These are phyloP conservation scores for Paecilomyces variotii DNA, from an alignment of 2,329 filamentous ascomycete species.

Conservation along the genomic window DNA sequence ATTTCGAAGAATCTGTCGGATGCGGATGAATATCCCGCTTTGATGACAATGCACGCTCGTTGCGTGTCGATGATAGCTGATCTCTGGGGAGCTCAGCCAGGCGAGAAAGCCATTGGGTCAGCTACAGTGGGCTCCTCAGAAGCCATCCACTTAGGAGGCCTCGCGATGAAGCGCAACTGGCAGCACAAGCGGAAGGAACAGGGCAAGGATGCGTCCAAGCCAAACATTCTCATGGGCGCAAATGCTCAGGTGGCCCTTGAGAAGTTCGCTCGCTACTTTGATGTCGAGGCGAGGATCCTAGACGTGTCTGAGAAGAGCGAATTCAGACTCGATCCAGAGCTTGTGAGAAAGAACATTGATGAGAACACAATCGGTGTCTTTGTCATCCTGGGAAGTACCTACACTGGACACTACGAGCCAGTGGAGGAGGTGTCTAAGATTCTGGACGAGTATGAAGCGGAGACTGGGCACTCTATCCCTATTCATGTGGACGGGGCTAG, in stretches of 20 bases:
- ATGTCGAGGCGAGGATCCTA: slow-evolving; percentile 59
- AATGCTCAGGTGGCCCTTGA: slow-evolving; percentile 67
- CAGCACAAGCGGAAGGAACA: slow-evolving; percentile 53
- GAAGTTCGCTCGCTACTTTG: slow-evolving; percentile 67
- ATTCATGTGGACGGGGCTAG: slow-evolving; percentile 45
- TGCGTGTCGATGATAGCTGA: slow-evolving; percentile 62
- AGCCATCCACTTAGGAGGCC: slow-evolving; percentile 60
- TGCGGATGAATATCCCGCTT: slow-evolving; percentile 56
- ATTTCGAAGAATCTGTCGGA: slow-evolving; percentile 66
- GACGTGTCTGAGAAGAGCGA: slow-evolving; percentile 55
- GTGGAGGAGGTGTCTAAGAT: slow-evolving; percentile 60
- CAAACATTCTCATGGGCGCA: slow-evolving; percentile 67
- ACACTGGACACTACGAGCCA: slow-evolving; percentile 66
- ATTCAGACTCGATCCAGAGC: slow-evolving; percentile 54
- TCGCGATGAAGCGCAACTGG: slow-evolving; percentile 70
- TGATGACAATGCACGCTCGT: slow-evolving; percentile 55
- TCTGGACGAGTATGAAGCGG: slow-evolving; percentile 54
- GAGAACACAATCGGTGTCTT: slow-evolving; percentile 73
- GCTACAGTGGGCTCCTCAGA: slow-evolving; percentile 65
- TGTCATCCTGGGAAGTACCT: slow-evolving; percentile 63
- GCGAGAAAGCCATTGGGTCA: slow-evolving; percentile 58
- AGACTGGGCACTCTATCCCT: slow-evolving; percentile 57
- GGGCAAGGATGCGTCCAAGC: slow-evolving; percentile 56
- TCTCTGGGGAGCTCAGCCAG: slow-evolving; percentile 55
- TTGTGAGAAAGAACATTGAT: slow-evolving; percentile 60